These are phyloP conservation scores for Arthrobotrys sinensis DNA, from an alignment of 2,329 filamentous ascomycete species.

Conservation along the genomic window DNA sequence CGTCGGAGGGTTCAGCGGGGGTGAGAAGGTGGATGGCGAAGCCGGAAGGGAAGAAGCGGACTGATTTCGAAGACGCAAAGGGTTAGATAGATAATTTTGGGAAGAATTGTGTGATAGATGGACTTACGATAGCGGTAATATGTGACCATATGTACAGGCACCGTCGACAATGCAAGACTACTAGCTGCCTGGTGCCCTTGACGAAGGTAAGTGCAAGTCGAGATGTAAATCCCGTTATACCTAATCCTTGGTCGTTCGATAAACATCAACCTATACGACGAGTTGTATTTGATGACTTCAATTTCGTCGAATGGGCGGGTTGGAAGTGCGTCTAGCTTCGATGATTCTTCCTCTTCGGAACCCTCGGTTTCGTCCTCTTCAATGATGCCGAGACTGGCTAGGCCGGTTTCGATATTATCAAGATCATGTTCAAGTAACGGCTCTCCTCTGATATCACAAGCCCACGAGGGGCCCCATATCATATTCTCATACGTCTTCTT, in stretches of 20 bases:
- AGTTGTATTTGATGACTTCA: conserved; percentile 66
- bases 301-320: conserved; percentile 65
- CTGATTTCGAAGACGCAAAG: conserved; percentile 3
- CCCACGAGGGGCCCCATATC: conserved; percentile 84
- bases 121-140: conserved; percentile 85
- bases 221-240: conserved; percentile 97
- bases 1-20: conserved; percentile 84
- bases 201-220: conserved; percentile 94
- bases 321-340: conserved; percentile 60
- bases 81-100: background rate
- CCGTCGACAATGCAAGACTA: conserved; percentile 80
- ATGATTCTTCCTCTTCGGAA: conserved; percentile 64
- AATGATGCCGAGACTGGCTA: conserved; percentile 21
- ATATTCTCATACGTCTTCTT: conserved; percentile 76
- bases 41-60: conserved; percentile 94
- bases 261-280: conserved; percentile 60
- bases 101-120: background rate
- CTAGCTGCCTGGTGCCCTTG: conserved; percentile 81
- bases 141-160: conserved; percentile 91
- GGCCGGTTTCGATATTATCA: conserved; percentile 5
- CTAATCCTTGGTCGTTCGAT: conserved; percentile 78
- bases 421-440: conserved; percentile 41
- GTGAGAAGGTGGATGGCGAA: conserved; percentile 84
- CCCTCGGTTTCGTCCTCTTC: conserved; percentile 63
- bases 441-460: conserved; percentile 75